A percentile compares a stretch with the other conserved stretches of the same genome.
Conservation (phyloP, 2,329 filamentous ascomycete species). For the Diaporthe aspalathi region DNA sequence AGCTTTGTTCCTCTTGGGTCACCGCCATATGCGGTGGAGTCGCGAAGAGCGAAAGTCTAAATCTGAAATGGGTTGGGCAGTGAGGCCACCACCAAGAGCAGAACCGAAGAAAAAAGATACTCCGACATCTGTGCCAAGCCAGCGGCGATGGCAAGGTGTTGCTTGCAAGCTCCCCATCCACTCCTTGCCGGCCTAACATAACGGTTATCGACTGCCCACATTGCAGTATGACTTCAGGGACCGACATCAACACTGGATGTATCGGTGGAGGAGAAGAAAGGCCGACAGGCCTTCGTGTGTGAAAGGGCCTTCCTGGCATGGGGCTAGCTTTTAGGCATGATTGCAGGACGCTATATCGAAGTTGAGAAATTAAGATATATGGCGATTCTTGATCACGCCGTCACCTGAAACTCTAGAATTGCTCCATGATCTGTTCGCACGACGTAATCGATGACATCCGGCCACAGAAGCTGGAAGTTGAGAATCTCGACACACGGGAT, state of each 20-base stretch:
- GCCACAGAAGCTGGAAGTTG: not conserved
- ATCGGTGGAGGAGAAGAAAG: not conserved
- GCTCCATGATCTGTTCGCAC: not conserved
- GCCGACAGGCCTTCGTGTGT: not conserved
- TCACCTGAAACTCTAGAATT: not conserved
- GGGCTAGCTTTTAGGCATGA: not conserved
- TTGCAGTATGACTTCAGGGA: not conserved
- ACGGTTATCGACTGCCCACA: not conserved
- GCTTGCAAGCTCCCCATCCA: not conserved
- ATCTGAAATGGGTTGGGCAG: not conserved
- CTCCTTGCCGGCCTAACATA: not conserved
- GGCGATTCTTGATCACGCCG: not conserved
- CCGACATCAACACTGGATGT: not conserved
- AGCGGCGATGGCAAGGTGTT: not conserved
- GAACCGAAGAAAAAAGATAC: not conserved
- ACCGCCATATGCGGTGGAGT: not conserved
- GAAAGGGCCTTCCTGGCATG: not conserved
- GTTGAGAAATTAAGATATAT: not conserved
- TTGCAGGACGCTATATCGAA: conserved; percentile 7
- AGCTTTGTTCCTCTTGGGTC: not conserved
- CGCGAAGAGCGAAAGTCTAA: conserved; percentile 19
- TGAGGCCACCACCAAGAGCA: not conserved
- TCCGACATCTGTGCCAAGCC: conserved; percentile 6
- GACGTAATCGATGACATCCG: not conserved
- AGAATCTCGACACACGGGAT: not conserved